Base-by-base conservation (phyloP, 75 land plant genomes). In the Pinus taeda region DNA sequence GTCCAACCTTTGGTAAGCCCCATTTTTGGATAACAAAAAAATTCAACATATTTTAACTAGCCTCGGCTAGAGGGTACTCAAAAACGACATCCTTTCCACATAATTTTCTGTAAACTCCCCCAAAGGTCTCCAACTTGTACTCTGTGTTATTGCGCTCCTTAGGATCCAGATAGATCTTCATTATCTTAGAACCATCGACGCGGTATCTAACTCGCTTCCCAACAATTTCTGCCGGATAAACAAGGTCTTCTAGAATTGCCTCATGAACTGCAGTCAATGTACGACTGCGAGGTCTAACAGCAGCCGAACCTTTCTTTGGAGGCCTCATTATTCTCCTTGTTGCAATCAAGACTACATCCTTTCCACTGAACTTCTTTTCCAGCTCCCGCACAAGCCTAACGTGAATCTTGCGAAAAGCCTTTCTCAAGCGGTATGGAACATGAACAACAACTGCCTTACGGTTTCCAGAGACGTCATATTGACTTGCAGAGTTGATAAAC, bases 311-410 rank as follows among this genome's bases (percentile, higher is more conserved):
- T 78, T 93, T 93, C 91, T 91, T 93, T 57, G 95, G 93, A 26
- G 95, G 93, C 76, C 93, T 87, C 90, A 91, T n/a, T 55, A 93
- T 93, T 74, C 95, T 88, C 73, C 95, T 78, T 15, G 90, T 89
- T 15, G 93, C 88, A 79, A 91, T 82, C 42, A 93, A 4, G 26
- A 93, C 81, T 21, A 93, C 93, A 79, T 93, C 94, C 93, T 93
- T 93, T 60, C 95, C 95, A 77, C 95, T 93, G 76, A 93, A 93
- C 84, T 93, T 93, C 88, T 93, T 93, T 80, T 93, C 95, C 56
- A 93, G 78, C 85, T 93, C 95, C 53, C 95, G 85, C 22, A 93
- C 94, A 62, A 93, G 94, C 74, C 88, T 85, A 15, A 81, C 81
- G 59, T 93, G 93, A 80, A 93, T 87, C 79, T 93, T 93, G 74